Base-by-base conservation (phyloP, 2,329 filamentous ascomycete genomes). In the Metarhizium anisopliae region DNA sequence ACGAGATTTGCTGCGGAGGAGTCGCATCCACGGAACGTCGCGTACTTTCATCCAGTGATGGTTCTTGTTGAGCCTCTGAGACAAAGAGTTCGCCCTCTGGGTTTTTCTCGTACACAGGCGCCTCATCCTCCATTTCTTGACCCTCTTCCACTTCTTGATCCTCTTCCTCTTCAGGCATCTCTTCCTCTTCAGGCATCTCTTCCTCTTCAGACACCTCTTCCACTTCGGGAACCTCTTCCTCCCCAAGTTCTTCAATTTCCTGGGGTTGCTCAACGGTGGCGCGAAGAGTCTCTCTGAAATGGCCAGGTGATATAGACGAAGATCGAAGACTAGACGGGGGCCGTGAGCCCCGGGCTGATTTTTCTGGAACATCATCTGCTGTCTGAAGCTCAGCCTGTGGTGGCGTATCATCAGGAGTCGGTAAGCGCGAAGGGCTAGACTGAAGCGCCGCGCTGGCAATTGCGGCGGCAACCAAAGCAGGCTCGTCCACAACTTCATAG, bases 381-480 rank as follows among this genome's bases (percentile, higher is more conserved):
- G 16, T 45, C 20, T 64, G 62, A 47, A 53, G 47, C 25, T 67
- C 64, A 16, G 63, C 56, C 25, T 74, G 72, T 1, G 75, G 74
- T 16, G 74, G 74, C 54, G 74, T 81, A 59, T 80, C 73, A 59
- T 81, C 79, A 54, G 79, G 79, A 45, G 78, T 81, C 58, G 78
- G 77, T 59, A 81, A 69, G 58, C 77, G 76, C 52, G 68, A 74
- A 30, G 71, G 69, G 45, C 71, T 72, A 58, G 68, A 72, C 62
- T 63, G 71, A 61, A 68, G 72, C 59, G 66, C 63, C 55, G 58
- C 60, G 60, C 61, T 68, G 59, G 56, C 64, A 58, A 68, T 66
- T 7, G 68, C 72, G 51, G 60, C 43, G 16, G 38, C 50, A 3
- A 45, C 32, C 14, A 16, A n/a, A 18, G 20, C 49, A 43, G 40